Evolutionary conservation across 805 yeast species (phyloP), one percentile per base, ranked within the genome.

Genomic region (Cyberlindnera mrakii): DNA sequence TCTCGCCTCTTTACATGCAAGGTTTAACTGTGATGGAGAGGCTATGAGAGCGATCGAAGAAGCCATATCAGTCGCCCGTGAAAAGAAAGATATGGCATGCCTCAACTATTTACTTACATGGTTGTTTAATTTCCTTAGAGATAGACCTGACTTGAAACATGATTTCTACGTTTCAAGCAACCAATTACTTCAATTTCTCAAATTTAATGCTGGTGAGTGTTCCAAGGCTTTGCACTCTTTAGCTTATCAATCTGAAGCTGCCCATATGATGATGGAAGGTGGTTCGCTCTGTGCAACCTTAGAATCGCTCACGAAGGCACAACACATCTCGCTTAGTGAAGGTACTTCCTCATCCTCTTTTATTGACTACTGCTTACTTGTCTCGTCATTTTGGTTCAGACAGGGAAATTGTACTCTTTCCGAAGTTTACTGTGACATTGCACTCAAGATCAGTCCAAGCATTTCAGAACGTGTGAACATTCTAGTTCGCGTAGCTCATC

Each of bases 21-120:
- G 75, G 35, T 85, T 84, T 59, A 79, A 80, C 18, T 79, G 81
- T 46, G 77, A 77, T 46, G 52, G 48, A 6, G 54, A 64, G 63
- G 95, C 96, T 0, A 59, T 87, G 13, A 72, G 82, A 49, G 82
- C 95, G 1, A 84, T 88, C 8, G 87, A 84, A 48, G 96, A 89
- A 59, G 93, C 96, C 0, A 83, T 88, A 3, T 71, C 84, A 6
- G 88, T 89, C 3, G 96, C 96, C 0, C 68, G 96, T 51, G 96
- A 89, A 54, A 82, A 83, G 52, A 80, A 80, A 48, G 96, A 90
- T 59, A 71, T 77, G 43, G 68, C 72, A 13, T 85, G 95, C 20
- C 68, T 88, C 34, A 82, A 85, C 23, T 80, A 80, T 51, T 72
- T 88, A 14, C 65, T 88, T 39, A 72, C 87, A 9, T 84, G 93